Base-by-base conservation (phyloP, 2,329 filamentous ascomycete species). In the Trichoderma sp. region DNA sequence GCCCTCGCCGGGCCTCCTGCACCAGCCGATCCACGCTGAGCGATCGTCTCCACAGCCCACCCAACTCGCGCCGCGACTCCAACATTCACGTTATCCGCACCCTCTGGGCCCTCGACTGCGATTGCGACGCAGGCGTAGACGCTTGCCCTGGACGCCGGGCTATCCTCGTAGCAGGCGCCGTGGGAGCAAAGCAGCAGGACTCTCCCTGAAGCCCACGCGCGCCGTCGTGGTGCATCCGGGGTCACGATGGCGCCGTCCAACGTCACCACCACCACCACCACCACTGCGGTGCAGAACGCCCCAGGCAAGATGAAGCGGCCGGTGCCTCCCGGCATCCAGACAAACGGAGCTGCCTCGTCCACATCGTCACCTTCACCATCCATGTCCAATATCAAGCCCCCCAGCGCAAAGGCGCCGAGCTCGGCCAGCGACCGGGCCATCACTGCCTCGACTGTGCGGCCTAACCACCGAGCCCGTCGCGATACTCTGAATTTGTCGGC, bases 281-380 rank as follows among this genome's bases (percentile, higher is more conserved):
- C 84, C 69, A 81, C 82, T 69, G 80, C 82, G 68, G 73, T 76
- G 63, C 81, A 82, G 69, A 79, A 80, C 76, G 81, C 78, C 74
- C 75, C 79, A 73, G 78, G 77, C 73, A 93, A 93, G 80, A 85
- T 87, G 72, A 93, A 93, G 81, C 89, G 90, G 43, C 89, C 89
- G 70, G 82, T 86, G 64, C 88, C 89, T 46, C 85, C 89, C 58
- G 86, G 88, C 55, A 87, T 91, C 68, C 89, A 91, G 77, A 86
- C 88, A 70, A 91, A 91, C 79, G 88, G 89, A 39, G 80, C 82
- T 69, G 82, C 82, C 72, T 80, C 87, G 28, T 85, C 86, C 1
- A 85, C 86, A 70, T 86, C 88, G 4, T 90, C 88, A 2, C 85
- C 89, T 1, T 87, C 86, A 4, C 85, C 86, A 5, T 86, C 83